Evolutionary conservation across 2,329 filamentous ascomycete species (phyloP).

Genomic region (Paraconiothyrium sp.): DNA sequence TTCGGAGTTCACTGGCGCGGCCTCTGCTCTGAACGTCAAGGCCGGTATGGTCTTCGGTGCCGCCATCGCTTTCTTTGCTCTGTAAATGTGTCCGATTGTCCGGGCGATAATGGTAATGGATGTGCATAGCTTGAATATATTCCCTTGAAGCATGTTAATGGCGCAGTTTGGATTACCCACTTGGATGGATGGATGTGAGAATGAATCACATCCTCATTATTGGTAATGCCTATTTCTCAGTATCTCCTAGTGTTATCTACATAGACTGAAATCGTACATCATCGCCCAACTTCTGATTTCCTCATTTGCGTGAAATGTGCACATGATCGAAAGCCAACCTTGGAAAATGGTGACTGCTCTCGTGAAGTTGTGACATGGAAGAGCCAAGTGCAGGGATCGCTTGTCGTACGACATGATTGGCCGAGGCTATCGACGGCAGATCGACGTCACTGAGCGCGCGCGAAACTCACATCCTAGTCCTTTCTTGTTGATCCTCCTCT

Average conservation of each 20-base stretch:
- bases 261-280: constrained; percentile 14
- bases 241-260: constrained; percentile 11
- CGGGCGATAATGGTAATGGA: constrained; percentile 10
- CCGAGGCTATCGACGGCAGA: constrained; percentile 12
- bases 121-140: constrained; percentile 12
- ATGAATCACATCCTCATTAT: neutral
- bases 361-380: neutral
- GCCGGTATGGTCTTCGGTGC: constrained; percentile 39
- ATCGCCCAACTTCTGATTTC: too few relatives aligned
- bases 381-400: neutral
- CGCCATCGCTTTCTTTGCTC: constrained; percentile 43
- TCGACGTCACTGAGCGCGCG: constrained; percentile 22
- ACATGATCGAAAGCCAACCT: too few relatives aligned
- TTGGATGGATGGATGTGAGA: constrained; percentile 1
- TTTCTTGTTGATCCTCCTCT: constrained; percentile 5
- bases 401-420: constrained; percentile 18
- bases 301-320: too few relatives aligned
- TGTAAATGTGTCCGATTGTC: constrained; percentile 33
- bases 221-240: constrained; percentile 12
- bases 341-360: too few relatives aligned
- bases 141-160: constrained; percentile 5
- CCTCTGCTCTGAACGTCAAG: constrained; percentile 35
- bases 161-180: constrained; percentile 4
- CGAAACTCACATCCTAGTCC: constrained; percentile 7
- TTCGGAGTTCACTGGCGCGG: constrained; percentile 47